Evolutionary conservation across 2,329 filamentous ascomycete species (phyloP).

Genomic region (Aspergillus felis): DNA sequence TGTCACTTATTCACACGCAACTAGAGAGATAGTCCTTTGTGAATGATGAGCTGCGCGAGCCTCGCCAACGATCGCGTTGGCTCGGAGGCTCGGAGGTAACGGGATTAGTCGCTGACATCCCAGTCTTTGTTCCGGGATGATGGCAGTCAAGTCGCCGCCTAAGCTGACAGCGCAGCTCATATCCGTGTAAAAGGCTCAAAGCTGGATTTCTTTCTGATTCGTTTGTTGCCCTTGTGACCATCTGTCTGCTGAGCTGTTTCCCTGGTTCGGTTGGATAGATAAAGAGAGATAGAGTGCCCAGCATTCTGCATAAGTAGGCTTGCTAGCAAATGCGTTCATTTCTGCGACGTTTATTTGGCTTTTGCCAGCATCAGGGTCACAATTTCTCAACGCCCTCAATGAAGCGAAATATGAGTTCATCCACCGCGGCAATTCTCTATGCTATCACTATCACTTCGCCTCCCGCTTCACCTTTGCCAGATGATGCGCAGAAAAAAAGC

Average conservation of each 20-base stretch:
- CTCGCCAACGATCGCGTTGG: neutral
- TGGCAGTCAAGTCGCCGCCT: neutral
- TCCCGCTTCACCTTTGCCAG: conserved; percentile 30
- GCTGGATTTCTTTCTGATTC: neutral
- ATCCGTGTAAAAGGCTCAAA: neutral
- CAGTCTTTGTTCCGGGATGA: neutral
- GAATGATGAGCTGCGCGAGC: neutral
- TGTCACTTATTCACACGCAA: no score
- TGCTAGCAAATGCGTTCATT: conserved; percentile 19
- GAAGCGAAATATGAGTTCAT: conserved; percentile 33
- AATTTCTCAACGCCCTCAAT: conserved; percentile 9
- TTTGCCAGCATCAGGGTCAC: conserved; percentile 14
- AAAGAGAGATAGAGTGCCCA: neutral
- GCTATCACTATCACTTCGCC: conserved; percentile 39
- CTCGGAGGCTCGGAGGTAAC: conserved; percentile 24
- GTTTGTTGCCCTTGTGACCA: neutral
- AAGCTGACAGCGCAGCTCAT: neutral
- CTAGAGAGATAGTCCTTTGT: no score
- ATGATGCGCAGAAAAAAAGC: conserved; percentile 37
- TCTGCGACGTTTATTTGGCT: conserved; percentile 18
- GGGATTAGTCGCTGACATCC: conserved; percentile 10
- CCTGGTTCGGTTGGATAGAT: neutral
- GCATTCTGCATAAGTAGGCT: neutral
- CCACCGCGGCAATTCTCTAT: conserved; percentile 38
- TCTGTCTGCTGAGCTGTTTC: neutral